Conservation (phyloP, 768 basidiomycete genomes). For the Boletus huronensis region DNA sequence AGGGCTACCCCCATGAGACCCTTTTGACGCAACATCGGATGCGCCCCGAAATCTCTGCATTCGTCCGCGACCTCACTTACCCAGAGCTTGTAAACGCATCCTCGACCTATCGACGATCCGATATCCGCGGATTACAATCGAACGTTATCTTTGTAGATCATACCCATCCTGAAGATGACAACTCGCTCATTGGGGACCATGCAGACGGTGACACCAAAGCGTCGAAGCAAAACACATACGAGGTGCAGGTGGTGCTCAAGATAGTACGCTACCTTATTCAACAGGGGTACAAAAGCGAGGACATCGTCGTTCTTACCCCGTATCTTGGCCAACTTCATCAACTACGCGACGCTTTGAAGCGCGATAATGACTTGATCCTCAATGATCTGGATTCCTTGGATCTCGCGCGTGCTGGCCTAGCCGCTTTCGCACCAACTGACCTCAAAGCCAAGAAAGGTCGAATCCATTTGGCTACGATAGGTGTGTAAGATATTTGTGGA, state of each 20-base stretch:
- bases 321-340: slow-evolving; percentile 62
- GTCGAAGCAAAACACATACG: slow-evolving; percentile 60
- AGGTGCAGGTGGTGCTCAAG: slow-evolving; percentile 60
- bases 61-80: slow-evolving; percentile 64
- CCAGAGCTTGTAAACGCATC: slow-evolving; percentile 58
- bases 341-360: slow-evolving; percentile 42
- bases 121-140: slow-evolving; percentile 51
- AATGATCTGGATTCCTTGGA: slow-evolving; percentile 61
- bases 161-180: slow-evolving; percentile 50
- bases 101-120: slow-evolving; percentile 43
- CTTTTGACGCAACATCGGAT: slow-evolving; percentile 64
- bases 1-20: slow-evolving; percentile 56
- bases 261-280: slow-evolving; percentile 63
- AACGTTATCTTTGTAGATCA: slow-evolving; percentile 67
- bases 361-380: slow-evolving; percentile 53
- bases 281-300: slow-evolving; percentile 60
- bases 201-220: slow-evolving; percentile 42
- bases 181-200: slow-evolving; percentile 37
- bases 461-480: slow-evolving; percentile 62
- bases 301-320: slow-evolving; percentile 66
- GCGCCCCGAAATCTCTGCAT: slow-evolving; percentile 65
- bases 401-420: slow-evolving; percentile 52
- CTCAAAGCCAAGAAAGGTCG: slow-evolving; percentile 34
- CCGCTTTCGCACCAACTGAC: slow-evolving; percentile 29
- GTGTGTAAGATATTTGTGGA: slow-evolving; percentile 29